Evolutionary conservation across 1,284 basidiomycete species (phyloP).

Genomic region (Sporisorium exsertum): DNA sequence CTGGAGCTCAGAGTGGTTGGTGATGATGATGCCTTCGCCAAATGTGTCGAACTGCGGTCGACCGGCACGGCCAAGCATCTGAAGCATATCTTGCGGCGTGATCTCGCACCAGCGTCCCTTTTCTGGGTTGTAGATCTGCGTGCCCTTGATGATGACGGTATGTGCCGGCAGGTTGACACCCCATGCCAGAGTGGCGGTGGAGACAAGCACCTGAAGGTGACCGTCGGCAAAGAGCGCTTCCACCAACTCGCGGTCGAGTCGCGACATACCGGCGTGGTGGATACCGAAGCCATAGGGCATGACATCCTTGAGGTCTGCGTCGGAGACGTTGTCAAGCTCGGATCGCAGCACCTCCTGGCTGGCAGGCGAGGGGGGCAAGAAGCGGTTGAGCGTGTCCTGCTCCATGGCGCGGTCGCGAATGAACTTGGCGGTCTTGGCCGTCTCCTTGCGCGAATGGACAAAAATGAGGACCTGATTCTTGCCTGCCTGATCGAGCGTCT

Average conservation of each 20-base stretch:
- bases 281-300: slow-evolving; percentile 97
- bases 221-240: slow-evolving; percentile 95
- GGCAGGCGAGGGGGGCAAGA: slow-evolving; percentile 74
- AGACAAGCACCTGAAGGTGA: slow-evolving; percentile 92
- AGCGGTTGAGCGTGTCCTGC: slow-evolving; percentile 93
- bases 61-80: slow-evolving; percentile 98
- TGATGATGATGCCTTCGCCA: slow-evolving; percentile 98
- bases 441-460: slow-evolving; percentile 98
- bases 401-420: slow-evolving; percentile 95
- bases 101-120: slow-evolving; percentile 98
- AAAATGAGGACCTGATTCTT: slow-evolving; percentile 79
- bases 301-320: slow-evolving; percentile 86
- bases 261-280: slow-evolving; percentile 98
- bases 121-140: slow-evolving; percentile 98
- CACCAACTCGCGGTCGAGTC: slow-evolving; percentile 90
- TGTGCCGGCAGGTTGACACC: slow-evolving; percentile 99
- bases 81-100: slow-evolving; percentile 94
- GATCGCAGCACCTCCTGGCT: slow-evolving; percentile 70
- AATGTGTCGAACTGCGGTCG: slow-evolving; percentile 97
- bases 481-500: slow-evolving; percentile 72
- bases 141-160: slow-evolving; percentile 99
- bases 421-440: slow-evolving; percentile 95
- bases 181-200: slow-evolving; percentile 98
- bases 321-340: slow-evolving; percentile 84
- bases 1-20: slow-evolving; percentile 94